Evolutionary conservation across 352 stramenopile genomes (phyloP), one percentile per base, ranked within the genome.

Genomic region (Globisporangium cylindrosporum): DNA sequence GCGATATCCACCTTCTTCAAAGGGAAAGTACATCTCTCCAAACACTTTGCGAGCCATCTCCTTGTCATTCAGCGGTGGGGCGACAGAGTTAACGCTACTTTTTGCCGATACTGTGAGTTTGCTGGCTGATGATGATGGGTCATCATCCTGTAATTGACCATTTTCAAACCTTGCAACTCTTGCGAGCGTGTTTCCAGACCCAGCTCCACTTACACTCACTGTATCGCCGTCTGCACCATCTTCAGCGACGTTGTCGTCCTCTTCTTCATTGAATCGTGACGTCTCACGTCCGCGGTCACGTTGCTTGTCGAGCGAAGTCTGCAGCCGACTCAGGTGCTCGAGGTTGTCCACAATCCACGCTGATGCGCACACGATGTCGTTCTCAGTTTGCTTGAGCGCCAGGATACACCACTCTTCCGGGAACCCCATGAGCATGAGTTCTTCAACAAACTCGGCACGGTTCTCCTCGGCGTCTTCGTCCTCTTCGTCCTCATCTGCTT

Each of bases 291-390:
- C 78, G 22, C 81, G 68, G 27, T 90, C 77, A 1, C 77, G 70
- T 57, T 91, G 76, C 60, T 92, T 92, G 53, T 95, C 90, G 9
- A 91, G 67, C n/a, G 77, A 80, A 3, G 79, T 84, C 62, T 94
- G 87, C 9, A 95, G 38, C 25, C 92, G 82, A 49, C 86, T 97
- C 32, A 98, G 75, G 64, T 97, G 96, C 58, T 98, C 92, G 2
- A 98, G 69, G 63, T 98, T 97, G 60, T 98, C 93, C 1, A 98
- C 92, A 59, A 98, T 98, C 93, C 93, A 98, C 3, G 92, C 89
- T 0, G 89, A 97, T 0, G 93, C 93, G 53, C 78, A 77, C 1
- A 98, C 84, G 46, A 98, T 94, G 57, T 98, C 90, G 62, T 97
- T 97, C 57, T 91, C 84, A 0, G 91, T 97, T 56, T 98, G 88